phyloP scores from a whole-genome alignment of 2,329 filamentous ascomycete genomes.

The Tolypocladium ovalisporum region DNA sequence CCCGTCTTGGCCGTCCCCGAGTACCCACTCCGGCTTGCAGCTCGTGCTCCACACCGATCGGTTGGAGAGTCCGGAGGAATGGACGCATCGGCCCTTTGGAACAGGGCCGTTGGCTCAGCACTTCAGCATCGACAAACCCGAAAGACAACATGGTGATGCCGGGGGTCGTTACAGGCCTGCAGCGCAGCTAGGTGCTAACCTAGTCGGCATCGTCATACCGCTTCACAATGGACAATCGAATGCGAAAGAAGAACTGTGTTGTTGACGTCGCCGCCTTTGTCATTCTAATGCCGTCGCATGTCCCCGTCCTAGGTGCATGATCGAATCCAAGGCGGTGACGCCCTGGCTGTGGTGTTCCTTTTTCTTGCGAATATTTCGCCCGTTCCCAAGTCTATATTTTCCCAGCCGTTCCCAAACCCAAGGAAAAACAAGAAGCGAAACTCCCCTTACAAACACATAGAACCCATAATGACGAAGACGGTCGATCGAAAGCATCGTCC shows the following conservation, averaged over 20 bases:
- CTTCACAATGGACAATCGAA: background rate
- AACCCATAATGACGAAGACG: background rate
- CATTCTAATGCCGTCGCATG: background rate
- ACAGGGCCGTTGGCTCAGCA: background rate
- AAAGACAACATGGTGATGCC: background rate
- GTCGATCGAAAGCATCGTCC: background rate
- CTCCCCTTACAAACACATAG: background rate
- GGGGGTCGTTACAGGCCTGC: too few species aligned
- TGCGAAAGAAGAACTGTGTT: background rate
- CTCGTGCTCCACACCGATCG: background rate
- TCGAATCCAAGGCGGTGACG: background rate
- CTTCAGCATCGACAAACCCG: background rate
- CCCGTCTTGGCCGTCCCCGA: background rate
- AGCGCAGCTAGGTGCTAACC: background rate
- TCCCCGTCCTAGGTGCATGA: background rate
- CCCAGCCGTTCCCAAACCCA: background rate
- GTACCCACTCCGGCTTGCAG: background rate
- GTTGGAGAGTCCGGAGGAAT: background rate
- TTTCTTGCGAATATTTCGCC: background rate
- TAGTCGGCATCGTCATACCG: background rate
- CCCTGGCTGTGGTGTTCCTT: background rate
- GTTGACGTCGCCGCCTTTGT: background rate
- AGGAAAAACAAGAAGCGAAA: background rate
- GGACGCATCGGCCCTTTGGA: background rate
- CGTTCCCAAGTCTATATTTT: conserved; percentile 1